Evolutionary conservation across 1,284 basidiomycete species (phyloP).

Genomic region (Malassezia globosa): DNA sequence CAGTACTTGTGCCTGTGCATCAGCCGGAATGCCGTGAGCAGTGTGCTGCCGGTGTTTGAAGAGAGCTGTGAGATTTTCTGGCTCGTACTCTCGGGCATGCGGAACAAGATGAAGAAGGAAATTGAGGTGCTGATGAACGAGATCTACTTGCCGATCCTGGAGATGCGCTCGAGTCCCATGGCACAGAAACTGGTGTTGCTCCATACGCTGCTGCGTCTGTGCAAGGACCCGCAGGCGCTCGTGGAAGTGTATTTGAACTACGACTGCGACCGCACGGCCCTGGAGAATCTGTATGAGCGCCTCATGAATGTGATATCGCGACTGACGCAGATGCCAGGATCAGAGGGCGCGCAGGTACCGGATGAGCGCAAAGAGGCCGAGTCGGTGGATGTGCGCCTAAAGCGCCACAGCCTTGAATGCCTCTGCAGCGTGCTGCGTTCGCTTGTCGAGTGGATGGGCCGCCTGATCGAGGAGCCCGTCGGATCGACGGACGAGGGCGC

Average conservation of each 20-base stretch:
- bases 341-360: background rate
- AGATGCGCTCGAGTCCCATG: constrained; percentile 91
- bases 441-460: constrained; percentile 38
- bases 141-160: constrained; percentile 95
- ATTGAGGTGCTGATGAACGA: constrained; percentile 96
- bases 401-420: constrained; percentile 44
- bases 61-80: constrained; percentile 97
- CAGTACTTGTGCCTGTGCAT: constrained; percentile 67
- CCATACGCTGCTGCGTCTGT: constrained; percentile 32
- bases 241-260: constrained; percentile 47
- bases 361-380: constrained; percentile 10
- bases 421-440: constrained; percentile 44
- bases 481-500: constrained; percentile 19
- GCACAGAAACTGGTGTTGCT: constrained; percentile 54
- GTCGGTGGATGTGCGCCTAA: constrained; percentile 35
- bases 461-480: constrained; percentile 28
- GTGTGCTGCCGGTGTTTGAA: constrained; percentile 93
- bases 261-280: constrained; percentile 44
- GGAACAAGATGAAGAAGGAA: constrained; percentile 98
- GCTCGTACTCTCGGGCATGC: constrained; percentile 82
- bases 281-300: constrained; percentile 47
- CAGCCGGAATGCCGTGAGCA: constrained; percentile 87
- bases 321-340: constrained; percentile 31
- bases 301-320: constrained; percentile 43
- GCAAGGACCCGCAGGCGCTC: constrained; percentile 42